Evolutionary conservation across 2,329 filamentous ascomycete genomes (phyloP), one percentile per base, ranked within the genome.

Genomic region (Pseudogymnoascus sp.): DNA sequence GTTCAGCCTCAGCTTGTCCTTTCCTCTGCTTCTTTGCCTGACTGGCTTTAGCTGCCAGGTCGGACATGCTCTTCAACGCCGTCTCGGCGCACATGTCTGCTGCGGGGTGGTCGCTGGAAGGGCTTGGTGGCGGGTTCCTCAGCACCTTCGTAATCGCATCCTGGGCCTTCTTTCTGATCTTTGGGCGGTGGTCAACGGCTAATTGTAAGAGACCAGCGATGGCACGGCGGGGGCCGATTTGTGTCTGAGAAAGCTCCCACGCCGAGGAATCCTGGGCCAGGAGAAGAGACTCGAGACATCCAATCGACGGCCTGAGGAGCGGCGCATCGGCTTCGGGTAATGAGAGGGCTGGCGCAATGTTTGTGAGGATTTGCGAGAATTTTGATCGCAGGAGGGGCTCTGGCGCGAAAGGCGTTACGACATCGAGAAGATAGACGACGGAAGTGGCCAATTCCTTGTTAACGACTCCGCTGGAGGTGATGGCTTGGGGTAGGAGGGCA

Each of bases 11-110:
- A 11, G 80, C 77, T 62, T 80, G 80, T 55, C 74, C 76, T 70
- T 83, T 86, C 72, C 86, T 86, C 72, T 89, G 88, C 76, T 90
- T 93, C 67, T 83, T 85, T 65, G 86, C 83, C 66, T 80, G 75
- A 12, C 75, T 76, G 14, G 85, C 82, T 65, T 87, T 87, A 28
- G 78, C 77, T 2, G 89, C 86, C 60, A 95, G 81, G 65, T 92
- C 87, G 68, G 86, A 84, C 66, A 97, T 78, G 73, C 88, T 92
- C 75, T 86, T 86, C 76, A 97, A 82, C 22, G 91, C 91, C 25
- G 90, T 92, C 75, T 96, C 91, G 16, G 94, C 94, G 77, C 93
- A 97, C 86, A 97, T 93, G 72, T 96, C 92, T 55, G 93, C 90
- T 25, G 92, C 94, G 1, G 94, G 94, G 72, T 99, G 94, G 68